Percentiles rank a stretch among this genome's conserved stretches.
These are phyloP conservation scores for Taphrina populina DNA, from an alignment of 1,139 yeast genomes.

Conservation along the genomic window DNA sequence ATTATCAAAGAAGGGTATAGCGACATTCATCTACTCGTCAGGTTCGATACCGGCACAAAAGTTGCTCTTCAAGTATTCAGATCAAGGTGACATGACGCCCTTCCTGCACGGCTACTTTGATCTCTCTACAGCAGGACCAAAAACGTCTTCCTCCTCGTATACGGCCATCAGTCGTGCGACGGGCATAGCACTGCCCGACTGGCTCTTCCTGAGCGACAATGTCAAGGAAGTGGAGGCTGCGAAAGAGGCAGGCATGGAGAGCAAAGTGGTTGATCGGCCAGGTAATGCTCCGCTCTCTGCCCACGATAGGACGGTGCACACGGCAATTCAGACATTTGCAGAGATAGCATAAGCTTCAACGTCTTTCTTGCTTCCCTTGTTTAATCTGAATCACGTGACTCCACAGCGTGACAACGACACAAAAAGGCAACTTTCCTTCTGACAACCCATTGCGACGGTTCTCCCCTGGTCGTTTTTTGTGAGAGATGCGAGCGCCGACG, in stretches of 20 bases:
- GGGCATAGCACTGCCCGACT: slow-evolving; percentile 45
- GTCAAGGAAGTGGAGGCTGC: slow-evolving; percentile 61
- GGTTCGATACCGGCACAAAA: slow-evolving; percentile 87
- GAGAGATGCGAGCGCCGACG: slow-evolving; percentile 21
- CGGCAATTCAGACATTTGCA: slow-evolving; percentile 34
- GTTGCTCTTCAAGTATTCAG: slow-evolving; percentile 66
- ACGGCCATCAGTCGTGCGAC: slow-evolving; percentile 54
- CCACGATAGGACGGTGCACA: slow-evolving; percentile 34
- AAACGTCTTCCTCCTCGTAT: slow-evolving; percentile 61
- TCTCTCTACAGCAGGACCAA: slow-evolving; percentile 70
- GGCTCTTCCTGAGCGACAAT: slow-evolving; percentile 71
- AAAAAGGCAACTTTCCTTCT: no score
- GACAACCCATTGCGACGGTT: no score
- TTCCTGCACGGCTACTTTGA: slow-evolving; percentile 71
- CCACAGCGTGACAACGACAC: no score
- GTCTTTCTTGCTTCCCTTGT: no score
- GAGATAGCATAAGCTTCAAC: no score
- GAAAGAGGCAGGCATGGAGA: slow-evolving; percentile 58
- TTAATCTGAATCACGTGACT: no score
- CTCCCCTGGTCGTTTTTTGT: no score
- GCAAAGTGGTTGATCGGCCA: slow-evolving; percentile 64
- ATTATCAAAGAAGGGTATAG: slow-evolving; percentile 39
- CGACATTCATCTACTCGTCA: slow-evolving; percentile 79
- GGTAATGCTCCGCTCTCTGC: slow-evolving; percentile 59
- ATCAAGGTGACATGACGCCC: slow-evolving; percentile 50